Conservation (phyloP, 495 filamentous ascomycete species). For the Neurospora sp. region DNA sequence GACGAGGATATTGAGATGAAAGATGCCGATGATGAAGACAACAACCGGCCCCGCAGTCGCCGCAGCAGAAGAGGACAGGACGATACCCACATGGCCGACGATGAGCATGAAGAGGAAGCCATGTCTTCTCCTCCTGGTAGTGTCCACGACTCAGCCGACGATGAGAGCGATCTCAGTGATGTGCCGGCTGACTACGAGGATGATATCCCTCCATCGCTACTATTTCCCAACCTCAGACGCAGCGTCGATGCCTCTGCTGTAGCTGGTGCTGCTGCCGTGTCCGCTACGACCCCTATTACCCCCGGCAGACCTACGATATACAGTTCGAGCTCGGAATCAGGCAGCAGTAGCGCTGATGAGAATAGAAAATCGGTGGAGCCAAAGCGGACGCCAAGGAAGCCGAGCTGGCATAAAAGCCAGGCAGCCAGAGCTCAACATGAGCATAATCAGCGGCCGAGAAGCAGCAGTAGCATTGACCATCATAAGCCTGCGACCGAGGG, state of each 20-base stretch:
- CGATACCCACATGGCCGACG: constrained; percentile 17
- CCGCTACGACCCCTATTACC: neutral
- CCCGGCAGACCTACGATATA: neutral
- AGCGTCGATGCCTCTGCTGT: constrained; percentile 19
- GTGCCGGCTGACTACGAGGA: constrained; percentile 44
- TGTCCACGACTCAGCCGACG: constrained; percentile 66
- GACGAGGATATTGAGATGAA: constrained; percentile 25
- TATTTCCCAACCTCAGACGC: constrained; percentile 36
- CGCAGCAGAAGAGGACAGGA: constrained; percentile 11
- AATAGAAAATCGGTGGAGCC: constrained; percentile 8
- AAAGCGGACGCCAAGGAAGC: constrained; percentile 14
- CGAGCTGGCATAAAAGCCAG: constrained; percentile 18
- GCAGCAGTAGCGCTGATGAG: constrained; percentile 14
- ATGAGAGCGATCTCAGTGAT: constrained; percentile 74
- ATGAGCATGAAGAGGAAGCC: constrained; percentile 22
- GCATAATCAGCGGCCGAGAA: neutral
- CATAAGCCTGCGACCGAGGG: neutral
- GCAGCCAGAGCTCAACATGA: constrained; percentile 1
- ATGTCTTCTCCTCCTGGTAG: constrained; percentile 41
- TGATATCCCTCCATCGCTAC: constrained; percentile 30
- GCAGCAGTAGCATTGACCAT: neutral
- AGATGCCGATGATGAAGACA: constrained; percentile 20
- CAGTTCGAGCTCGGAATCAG: constrained; percentile 7
- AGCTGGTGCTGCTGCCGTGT: constrained; percentile 1
- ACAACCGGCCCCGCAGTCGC: neutral